Evolutionary conservation across 1,139 yeast species (phyloP).

Genomic region (Pichia sp.): DNA sequence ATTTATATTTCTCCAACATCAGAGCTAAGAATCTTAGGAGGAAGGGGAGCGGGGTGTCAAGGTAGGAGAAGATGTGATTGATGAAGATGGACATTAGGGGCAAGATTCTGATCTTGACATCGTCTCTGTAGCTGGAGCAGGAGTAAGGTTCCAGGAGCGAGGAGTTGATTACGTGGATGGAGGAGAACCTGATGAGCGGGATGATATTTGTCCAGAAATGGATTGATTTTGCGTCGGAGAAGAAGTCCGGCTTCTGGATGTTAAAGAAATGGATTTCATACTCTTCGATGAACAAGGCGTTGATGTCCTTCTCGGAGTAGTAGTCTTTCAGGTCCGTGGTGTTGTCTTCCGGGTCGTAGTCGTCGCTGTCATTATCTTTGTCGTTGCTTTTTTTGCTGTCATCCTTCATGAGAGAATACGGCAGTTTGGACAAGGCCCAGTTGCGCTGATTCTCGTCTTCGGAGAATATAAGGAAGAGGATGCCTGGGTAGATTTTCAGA

Average conservation of each 20-base stretch:
- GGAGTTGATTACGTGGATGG: conserved; percentile 37
- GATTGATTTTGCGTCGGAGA: conserved; percentile 40
- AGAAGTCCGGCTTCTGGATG: conserved; percentile 50
- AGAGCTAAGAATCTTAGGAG: conserved; percentile 45
- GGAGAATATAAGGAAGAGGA: conserved; percentile 49
- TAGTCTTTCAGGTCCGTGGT: neutral
- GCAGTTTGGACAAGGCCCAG: conserved; percentile 43
- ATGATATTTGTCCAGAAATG: conserved; percentile 51
- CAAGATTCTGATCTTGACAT: conserved; percentile 35
- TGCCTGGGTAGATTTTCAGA: conserved; percentile 41
- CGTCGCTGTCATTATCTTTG: too few species aligned
- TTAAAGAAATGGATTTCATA: conserved; percentile 46
- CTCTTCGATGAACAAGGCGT: conserved; percentile 47
- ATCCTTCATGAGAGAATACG: conserved; percentile 17
- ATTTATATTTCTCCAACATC: conserved; percentile 38
- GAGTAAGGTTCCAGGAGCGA: conserved; percentile 32
- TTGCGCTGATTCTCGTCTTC: conserved; percentile 42
- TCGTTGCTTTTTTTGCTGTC: neutral
- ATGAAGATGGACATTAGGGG: conserved; percentile 44
- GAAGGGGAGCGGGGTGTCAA: conserved; percentile 52
- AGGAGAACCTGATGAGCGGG: conserved; percentile 40
- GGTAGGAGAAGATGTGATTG: conserved; percentile 47
- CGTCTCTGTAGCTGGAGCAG: conserved; percentile 16
- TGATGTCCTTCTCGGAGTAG: conserved; percentile 20
- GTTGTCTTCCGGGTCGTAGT: neutral